Evolutionary conservation across 257 asterid species (phyloP).

Genomic region (Solanum raphanifolium): DNA sequence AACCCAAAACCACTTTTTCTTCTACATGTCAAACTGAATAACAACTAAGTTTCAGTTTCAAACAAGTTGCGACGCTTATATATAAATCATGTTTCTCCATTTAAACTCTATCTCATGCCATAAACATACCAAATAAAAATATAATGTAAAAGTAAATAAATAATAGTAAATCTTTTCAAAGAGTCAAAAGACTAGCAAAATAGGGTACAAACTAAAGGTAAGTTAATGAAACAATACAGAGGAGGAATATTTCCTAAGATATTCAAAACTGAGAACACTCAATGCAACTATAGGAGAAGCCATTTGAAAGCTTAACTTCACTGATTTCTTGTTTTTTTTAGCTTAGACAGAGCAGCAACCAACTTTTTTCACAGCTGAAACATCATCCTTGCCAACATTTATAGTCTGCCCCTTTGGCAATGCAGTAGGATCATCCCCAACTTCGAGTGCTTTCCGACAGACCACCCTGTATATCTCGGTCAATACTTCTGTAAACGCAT

Average conservation of each 20-base stretch:
- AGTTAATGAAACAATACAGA: background rate
- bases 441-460: constrained; percentile 54
- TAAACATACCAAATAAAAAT: background rate
- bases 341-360: constrained; percentile 43
- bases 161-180: background rate
- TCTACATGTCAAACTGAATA: background rate
- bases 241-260: background rate
- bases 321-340: background rate
- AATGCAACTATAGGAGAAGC: background rate
- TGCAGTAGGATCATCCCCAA: constrained; percentile 46
- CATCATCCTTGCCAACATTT: constrained; percentile 41
- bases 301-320: background rate
- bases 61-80: background rate
- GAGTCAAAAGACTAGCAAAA: background rate
- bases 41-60: background rate
- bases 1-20: background rate
- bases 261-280: background rate
- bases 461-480: constrained; percentile 51
- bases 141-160: background rate
- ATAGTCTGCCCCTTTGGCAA: constrained; percentile 52
- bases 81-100: background rate
- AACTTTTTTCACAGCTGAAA: constrained; percentile 44
- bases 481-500: constrained; percentile 57
- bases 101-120: background rate
- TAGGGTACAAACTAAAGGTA: background rate